Evolutionary conservation across 2,329 filamentous ascomycete genomes (phyloP).

Genomic region (Cytospora paraplurivora): DNA sequence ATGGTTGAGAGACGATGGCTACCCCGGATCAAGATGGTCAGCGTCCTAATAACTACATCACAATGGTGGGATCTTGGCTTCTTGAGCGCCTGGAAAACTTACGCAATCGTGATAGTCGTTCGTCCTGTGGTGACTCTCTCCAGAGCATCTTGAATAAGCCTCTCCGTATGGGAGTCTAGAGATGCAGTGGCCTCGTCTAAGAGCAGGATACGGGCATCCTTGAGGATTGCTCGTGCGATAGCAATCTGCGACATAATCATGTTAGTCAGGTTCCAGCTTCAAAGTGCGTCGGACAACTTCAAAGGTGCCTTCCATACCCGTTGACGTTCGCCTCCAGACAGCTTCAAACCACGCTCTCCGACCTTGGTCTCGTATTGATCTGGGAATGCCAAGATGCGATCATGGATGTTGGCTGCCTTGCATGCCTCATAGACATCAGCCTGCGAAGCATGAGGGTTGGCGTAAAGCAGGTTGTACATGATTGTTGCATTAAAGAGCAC

Average conservation of each 20-base stretch:
- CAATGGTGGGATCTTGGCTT: background rate
- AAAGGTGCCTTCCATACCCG: slow-evolving; percentile 48
- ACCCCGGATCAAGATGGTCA: background rate
- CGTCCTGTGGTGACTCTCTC: slow-evolving; percentile 41
- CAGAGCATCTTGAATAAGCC: slow-evolving; percentile 74
- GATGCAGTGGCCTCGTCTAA: slow-evolving; percentile 92
- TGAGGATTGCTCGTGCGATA: slow-evolving; percentile 89
- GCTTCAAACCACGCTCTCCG: slow-evolving; percentile 81
- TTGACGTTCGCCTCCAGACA: slow-evolving; percentile 92
- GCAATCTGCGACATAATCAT: slow-evolving; percentile 52
- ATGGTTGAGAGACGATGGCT: slow-evolving; percentile 62
- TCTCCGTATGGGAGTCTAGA: slow-evolving; percentile 87
- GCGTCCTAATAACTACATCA: background rate
- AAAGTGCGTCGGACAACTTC: too few relatives aligned
- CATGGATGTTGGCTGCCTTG: slow-evolving; percentile 85
- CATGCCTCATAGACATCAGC: slow-evolving; percentile 83
- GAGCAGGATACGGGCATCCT: slow-evolving; percentile 88
- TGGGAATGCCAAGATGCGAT: slow-evolving; percentile 86
- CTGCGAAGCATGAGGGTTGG: slow-evolving; percentile 77
- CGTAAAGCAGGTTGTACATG: slow-evolving; percentile 94
- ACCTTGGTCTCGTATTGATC: slow-evolving; percentile 89
- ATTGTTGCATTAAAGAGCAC: slow-evolving; percentile 91
- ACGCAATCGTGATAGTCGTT: slow-evolving; percentile 56
- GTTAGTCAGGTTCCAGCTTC: background rate
- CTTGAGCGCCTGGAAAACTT: slow-evolving; percentile 30